Conservation (phyloP, 2,329 filamentous ascomycete species). For the Alternaria dauci region DNA sequence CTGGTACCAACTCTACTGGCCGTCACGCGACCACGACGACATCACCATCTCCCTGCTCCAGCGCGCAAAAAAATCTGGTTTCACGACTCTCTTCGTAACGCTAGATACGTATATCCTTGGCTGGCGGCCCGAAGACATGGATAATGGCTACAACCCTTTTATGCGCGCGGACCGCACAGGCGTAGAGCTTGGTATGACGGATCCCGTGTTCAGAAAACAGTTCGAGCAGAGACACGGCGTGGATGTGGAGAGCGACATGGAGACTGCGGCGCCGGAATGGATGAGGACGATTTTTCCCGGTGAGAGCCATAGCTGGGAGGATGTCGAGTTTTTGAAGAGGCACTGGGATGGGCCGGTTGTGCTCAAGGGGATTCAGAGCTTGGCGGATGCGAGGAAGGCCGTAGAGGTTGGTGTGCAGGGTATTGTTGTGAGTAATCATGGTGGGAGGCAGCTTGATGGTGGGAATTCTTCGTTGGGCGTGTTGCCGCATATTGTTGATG, state of each 20-base stretch:
- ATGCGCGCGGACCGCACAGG: conserved; percentile 55
- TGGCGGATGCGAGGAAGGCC: conserved; percentile 58
- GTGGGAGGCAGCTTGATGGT: conserved; percentile 62
- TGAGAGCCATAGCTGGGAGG: conserved; percentile 66
- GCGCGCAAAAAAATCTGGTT: conserved; percentile 68
- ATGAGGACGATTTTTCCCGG: conserved; percentile 52
- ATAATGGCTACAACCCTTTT: conserved; percentile 57
- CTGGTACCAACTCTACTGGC: conserved; percentile 80
- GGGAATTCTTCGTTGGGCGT: conserved; percentile 62
- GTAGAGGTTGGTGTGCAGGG: conserved; percentile 58
- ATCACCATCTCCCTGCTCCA: conserved; percentile 69
- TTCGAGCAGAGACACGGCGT: conserved; percentile 59
- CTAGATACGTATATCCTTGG: conserved; percentile 72
- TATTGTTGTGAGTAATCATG: conserved; percentile 63
- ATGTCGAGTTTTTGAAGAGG: conserved; percentile 65
- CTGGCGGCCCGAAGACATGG: conserved; percentile 74
- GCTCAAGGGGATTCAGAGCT: conserved; percentile 66
- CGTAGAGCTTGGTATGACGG: conserved; percentile 69
- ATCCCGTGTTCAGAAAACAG: conserved; percentile 70
- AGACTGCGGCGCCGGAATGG: conserved; percentile 33
- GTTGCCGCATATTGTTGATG: conserved; percentile 67
- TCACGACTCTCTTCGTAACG: conserved; percentile 72
- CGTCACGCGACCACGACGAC: conserved; percentile 67
- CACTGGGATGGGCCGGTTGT: conserved; percentile 72
- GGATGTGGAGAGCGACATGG: conserved; percentile 52